Evolutionary conservation across 495 filamentous ascomycete species (phyloP).

Genomic region (Xanthoparmelia taractica): DNA sequence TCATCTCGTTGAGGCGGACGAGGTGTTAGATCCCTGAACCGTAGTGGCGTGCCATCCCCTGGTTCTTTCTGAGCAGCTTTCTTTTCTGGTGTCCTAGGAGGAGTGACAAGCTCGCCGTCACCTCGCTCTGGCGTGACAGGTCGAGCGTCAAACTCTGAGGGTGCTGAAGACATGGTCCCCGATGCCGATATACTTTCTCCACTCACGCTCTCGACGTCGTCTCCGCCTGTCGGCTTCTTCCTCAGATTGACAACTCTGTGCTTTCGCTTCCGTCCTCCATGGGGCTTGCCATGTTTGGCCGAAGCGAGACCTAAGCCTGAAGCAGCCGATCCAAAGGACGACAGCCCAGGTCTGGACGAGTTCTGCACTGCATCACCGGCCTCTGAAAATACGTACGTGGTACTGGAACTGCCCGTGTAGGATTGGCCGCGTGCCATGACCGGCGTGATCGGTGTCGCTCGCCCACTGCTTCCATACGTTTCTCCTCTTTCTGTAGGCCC

Average conservation of each 20-base stretch:
- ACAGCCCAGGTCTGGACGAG: conserved; percentile 41
- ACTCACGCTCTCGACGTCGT: conserved; percentile 49
- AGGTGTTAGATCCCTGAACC: conserved; percentile 26
- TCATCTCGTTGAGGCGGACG: conserved; percentile 16
- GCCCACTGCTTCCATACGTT: conserved; percentile 38
- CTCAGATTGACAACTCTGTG: conserved; percentile 89
- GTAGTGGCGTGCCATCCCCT: conserved; percentile 17
- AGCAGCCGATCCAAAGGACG: conserved; percentile 35
- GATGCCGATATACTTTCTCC: conserved; percentile 42
- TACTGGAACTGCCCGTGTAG: conserved; percentile 48
- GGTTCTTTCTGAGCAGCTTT: conserved; percentile 24
- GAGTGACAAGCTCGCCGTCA: conserved; percentile 43
- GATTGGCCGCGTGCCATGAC: conserved; percentile 53
- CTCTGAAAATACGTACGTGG: conserved; percentile 57
- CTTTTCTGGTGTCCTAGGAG: conserved; percentile 36
- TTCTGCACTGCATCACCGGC: conserved; percentile 41
- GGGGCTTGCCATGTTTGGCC: conserved; percentile 54
- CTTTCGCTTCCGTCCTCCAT: conserved; percentile 71
- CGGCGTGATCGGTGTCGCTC: conserved; percentile 28
- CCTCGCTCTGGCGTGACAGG: conserved; percentile 42
- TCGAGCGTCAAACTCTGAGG: conserved; percentile 44
- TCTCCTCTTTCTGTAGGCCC: conserved; percentile 67
- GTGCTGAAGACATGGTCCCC: conserved; percentile 29
- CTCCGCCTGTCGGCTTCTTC: conserved; percentile 46
- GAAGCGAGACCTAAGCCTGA: conserved; percentile 59